Base-by-base conservation (phyloP, 1,139 yeast genomes). In the Protomyces lactucae-debilis region DNA sequence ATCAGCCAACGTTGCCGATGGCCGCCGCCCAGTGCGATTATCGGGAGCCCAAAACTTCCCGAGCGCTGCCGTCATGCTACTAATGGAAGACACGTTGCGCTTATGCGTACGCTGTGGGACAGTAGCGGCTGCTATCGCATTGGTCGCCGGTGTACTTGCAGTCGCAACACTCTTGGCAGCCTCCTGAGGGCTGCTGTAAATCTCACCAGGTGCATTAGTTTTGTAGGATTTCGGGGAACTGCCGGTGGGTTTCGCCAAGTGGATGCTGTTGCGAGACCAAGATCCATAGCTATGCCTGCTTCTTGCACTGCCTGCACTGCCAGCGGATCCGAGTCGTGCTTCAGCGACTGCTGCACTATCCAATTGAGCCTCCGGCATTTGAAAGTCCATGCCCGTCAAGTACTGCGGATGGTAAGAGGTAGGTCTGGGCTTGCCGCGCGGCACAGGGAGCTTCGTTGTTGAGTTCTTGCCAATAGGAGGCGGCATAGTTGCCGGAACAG, bases 361-460 rank as follows among this genome's bases (percentile, higher is more conserved):
- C 35, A 32, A 9, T 43, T 25, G 23, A 16, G 18, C 28, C 14
- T 21, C 21, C 1, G 36, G 12, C 6, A 14, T 23, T 16, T 9
- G n/a, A 21, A 21, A 23, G 8, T 51, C 54, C 36, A 16, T 25
- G 51, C 48, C 28, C 3, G 25, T 21, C 48, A 16, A n/a, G 25
- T 18, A 21, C 18, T 43, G 48, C 8, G 61, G 61, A 23, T 64
- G 66, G 18, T 64, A 64, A 21, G 64, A 59, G 2, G 66, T 60
- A n/a, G 66, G 66, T 25, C 66, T 55, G 14, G 65, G 66, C 35
- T 61, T 64, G 35, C 60, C 55, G 21, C 25, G 46, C 12, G 65
- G 66, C 10, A 45, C 64, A 12, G 65, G 65, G 18, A 63, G 36
- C 25, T 40, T 45, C 3, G 60, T 56, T 12, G 16, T 40, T 3